Base-by-base conservation (phyloP, 805 yeast species). In the Cyberlindnera misumaiensis region DNA sequence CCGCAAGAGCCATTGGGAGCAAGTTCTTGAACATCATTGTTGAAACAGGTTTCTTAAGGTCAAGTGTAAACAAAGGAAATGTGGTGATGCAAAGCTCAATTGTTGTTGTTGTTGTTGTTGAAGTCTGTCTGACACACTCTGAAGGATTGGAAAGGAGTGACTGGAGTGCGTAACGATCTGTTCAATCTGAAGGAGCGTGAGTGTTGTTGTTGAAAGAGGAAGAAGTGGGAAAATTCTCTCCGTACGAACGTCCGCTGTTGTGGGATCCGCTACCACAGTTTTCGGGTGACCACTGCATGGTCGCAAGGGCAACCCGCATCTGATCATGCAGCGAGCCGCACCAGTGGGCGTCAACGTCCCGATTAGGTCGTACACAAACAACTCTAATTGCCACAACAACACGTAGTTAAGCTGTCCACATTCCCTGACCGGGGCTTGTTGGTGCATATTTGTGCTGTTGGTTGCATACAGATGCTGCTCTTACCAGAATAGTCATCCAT, bases 131-230 rank as follows among this genome's bases (percentile, higher is more conserved):
- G 30, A 11, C 41, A 43, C 56, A 51, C 58, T 53, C 58, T 39
- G 58, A 51, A 53, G 17, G 24, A 16, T n/a, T 25, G 13, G 41
- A 47, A 53, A 53, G 47, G 58, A 53, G 52, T 49, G 58, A 53
- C 58, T 53, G 57, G 57, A 53, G 58, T 49, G 58, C 32, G 30
- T n/a, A 28, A 9, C 11, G 30, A 10, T 28, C 17, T 12, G 30
- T 28, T 28, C 11, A 15, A 28, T 8, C 8, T 9, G 30, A 28
- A 28, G 28, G 12, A 8, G 8, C 8, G 28, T 27, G n/a, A n/a
- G n/a, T 11, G n/a, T 5, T 27, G 28, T 5, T 27, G 12, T 12
- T 27, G 30, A 28, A 12, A 15, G 14, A 22, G 34, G 17, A 24
- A 12, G 17, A 32, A 22, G 17, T 13, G 24, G 28, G 15, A 32